A percentile compares a stretch with the other conserved stretches of the same genome.
These are phyloP conservation scores for Triticum monococcum DNA, from an alignment of 176 grass and related monocot genomes.

Conservation along the genomic window DNA sequence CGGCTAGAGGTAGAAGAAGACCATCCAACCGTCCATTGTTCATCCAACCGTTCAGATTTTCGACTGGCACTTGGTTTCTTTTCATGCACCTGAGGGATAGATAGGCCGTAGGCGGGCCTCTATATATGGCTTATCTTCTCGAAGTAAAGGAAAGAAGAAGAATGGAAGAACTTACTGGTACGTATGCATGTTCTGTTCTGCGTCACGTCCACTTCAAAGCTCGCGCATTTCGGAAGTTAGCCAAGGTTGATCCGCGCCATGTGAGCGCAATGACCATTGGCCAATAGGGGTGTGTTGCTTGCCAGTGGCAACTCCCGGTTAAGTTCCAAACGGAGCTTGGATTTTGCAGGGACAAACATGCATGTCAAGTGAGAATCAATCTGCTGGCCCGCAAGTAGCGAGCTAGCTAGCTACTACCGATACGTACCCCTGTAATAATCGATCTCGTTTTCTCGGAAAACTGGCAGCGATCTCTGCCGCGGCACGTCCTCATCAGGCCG, in stretches of 20 bases:
- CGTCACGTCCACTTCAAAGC: background rate
- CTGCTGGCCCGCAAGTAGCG: constrained; percentile 5
- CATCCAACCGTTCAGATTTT: no score
- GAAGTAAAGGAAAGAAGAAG: no score
- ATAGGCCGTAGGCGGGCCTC: no score
- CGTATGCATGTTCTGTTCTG: background rate
- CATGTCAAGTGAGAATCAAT: constrained; percentile 31
- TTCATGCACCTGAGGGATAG: no score
- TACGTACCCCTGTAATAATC: background rate
- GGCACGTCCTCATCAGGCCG: background rate
- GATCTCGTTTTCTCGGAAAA: background rate
- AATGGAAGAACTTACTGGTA: background rate
- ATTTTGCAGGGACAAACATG: constrained; percentile 19
- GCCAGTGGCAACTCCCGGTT: background rate
- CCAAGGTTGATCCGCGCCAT: background rate
- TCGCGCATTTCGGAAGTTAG: background rate
- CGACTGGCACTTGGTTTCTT: no score
- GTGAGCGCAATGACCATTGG: background rate
- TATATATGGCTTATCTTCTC: no score
- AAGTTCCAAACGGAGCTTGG: background rate
- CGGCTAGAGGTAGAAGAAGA: no score
- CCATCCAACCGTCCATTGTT: no score
- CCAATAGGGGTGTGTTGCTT: background rate
- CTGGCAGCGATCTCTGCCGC: constrained; percentile 13
- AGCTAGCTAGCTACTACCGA: background rate